Conservation (phyloP, 2,329 filamentous ascomycete genomes). For the Claviceps digitariae region DNA sequence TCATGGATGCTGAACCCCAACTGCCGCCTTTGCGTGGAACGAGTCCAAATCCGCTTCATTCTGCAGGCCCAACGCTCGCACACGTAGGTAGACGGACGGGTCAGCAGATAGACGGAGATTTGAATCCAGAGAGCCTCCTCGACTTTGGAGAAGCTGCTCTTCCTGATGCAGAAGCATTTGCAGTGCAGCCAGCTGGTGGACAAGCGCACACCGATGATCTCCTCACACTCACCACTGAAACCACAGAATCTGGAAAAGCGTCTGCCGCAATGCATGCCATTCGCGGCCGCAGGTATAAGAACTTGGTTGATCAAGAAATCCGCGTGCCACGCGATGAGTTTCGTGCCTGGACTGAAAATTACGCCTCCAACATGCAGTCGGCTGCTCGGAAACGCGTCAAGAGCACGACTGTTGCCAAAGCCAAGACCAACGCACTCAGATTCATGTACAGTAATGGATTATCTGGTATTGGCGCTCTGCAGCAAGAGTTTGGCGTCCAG, state of each 20-base stretch:
- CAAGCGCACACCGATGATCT: conserved; percentile 8
- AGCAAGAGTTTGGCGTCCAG: conserved; percentile 14
- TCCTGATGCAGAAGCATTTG: conserved; percentile 24
- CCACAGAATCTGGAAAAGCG: conserved; percentile 10
- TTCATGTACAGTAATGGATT: conserved; percentile 22
- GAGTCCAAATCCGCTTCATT: conserved; percentile 3
- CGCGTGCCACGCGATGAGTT: conserved; percentile 24
- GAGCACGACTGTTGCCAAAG: conserved; percentile 18
- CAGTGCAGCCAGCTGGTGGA: conserved; percentile 11
- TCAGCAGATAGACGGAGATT: background rate
- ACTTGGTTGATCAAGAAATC: conserved; percentile 20
- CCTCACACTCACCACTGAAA: conserved; percentile 10
- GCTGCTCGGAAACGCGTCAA: conserved; percentile 14
- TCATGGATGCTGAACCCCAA: conserved; percentile 28
- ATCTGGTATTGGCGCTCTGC: conserved; percentile 15
- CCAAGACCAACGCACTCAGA: conserved; percentile 23
- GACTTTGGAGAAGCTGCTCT: conserved; percentile 24
- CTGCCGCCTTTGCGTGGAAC: conserved; percentile 24
- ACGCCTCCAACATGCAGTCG: conserved; percentile 41
- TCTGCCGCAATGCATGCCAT: conserved; percentile 11
- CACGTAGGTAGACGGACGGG: background rate
- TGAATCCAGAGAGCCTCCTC: conserved; percentile 12
- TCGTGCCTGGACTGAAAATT: conserved; percentile 28
- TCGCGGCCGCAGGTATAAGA: conserved; percentile 14
- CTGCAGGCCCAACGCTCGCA: background rate